Evolutionary conservation across 192 early-diverging fungal genomes (phyloP).

Genomic region (Backusella tuberculispora): DNA sequence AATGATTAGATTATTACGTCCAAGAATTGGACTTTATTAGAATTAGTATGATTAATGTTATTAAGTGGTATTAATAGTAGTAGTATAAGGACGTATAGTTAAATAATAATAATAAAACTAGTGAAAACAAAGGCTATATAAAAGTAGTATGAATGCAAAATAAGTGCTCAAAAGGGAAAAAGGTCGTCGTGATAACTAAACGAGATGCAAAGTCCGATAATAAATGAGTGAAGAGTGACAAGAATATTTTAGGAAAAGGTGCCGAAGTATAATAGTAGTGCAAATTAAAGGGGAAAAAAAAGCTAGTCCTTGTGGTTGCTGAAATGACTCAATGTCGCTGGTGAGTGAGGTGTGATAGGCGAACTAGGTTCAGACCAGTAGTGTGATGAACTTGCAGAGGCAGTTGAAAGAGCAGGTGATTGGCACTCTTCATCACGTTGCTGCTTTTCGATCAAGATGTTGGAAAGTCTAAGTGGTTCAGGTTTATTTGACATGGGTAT

Average conservation of each 20-base stretch:
- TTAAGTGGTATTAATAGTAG: conserved; percentile 5
- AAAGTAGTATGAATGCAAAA: conserved; percentile 1
- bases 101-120: not conserved
- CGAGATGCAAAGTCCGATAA: not conserved
- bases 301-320: conserved; percentile 5
- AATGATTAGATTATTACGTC: not conserved
- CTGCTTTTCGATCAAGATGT: conserved; percentile 1
- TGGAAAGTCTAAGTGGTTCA: conserved; percentile 3
- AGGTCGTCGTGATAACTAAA: not conserved
- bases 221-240: conserved; percentile 4
- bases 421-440: not conserved
- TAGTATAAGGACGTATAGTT: not conserved
- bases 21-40: conserved; percentile 1
- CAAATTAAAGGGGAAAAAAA: conserved; percentile 1
- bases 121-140: not conserved
- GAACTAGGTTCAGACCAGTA: conserved; percentile 18
- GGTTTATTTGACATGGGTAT: not conserved
- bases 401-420: not conserved
- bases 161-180: not conserved
- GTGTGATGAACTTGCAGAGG: not conserved
- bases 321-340: not conserved
- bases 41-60: conserved; percentile 7
- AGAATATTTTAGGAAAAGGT: conserved; percentile 5
- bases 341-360: conserved; percentile 16
- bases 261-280: conserved; percentile 9